These are phyloP conservation scores for Protea cynaroides DNA, from an alignment of 164 flowering plant genomes.

Conservation along the genomic window DNA sequence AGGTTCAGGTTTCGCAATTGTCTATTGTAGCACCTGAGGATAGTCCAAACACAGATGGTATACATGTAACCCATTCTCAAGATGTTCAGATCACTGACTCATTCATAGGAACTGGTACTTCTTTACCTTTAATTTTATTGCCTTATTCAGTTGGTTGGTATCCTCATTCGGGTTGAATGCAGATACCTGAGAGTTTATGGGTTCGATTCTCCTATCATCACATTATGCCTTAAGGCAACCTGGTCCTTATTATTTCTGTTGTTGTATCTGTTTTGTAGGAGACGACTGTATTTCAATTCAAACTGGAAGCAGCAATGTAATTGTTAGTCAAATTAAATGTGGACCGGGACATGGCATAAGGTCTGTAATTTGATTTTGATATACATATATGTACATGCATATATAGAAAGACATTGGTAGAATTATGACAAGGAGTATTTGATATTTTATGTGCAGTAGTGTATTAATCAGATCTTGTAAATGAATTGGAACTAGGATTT, in stretches of 20 bases:
- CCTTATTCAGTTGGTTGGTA: too few relatives aligned
- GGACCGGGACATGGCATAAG: slow-evolving; percentile 68
- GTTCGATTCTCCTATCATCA: too few relatives aligned
- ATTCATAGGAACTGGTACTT: slow-evolving; percentile 28
- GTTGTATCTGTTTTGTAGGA: slow-evolving; percentile 12
- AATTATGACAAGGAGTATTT: too few relatives aligned
- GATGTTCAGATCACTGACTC: slow-evolving; percentile 22
- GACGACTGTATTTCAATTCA: slow-evolving; percentile 57
- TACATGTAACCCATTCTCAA: slow-evolving; percentile 30
- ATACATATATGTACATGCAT: too few relatives aligned
- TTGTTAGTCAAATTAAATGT: slow-evolving; percentile 26
- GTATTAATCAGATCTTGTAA: too few relatives aligned
- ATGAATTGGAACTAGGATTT: not conserved
- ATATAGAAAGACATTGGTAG: too few relatives aligned
- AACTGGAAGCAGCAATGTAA: slow-evolving; percentile 26
- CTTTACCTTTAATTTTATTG: too few relatives aligned
- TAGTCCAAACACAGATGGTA: slow-evolving; percentile 64
- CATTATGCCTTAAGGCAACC: too few relatives aligned
- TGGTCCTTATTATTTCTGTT: not conserved
- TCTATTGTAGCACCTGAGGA: slow-evolving; percentile 22
- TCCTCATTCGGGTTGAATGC: too few relatives aligned
- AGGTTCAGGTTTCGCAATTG: too few relatives aligned
- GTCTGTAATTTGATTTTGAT: slow-evolving; percentile 13
- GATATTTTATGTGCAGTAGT: too few relatives aligned
- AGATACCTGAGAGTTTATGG: too few relatives aligned